Percentiles rank a stretch among this genome's conserved stretches.
Evolutionary conservation across 352 stramenopile species (phyloP).

Genomic region (Globisporangium middletonii): DNA sequence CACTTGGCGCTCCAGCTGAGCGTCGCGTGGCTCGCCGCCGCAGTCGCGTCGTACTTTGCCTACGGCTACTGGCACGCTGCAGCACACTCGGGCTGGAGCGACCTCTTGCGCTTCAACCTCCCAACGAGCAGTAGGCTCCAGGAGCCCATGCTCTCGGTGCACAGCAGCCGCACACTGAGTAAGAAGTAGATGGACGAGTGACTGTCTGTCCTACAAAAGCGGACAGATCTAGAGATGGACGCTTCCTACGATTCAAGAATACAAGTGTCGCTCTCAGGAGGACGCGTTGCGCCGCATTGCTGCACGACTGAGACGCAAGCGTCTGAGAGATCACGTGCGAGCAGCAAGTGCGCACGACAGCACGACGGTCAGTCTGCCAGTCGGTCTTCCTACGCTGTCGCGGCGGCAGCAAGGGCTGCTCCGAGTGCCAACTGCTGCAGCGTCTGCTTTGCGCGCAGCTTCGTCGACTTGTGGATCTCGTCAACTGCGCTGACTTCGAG

Average conservation of each 20-base stretch:
- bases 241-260: too few species aligned
- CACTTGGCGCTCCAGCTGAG: constrained; percentile 29
- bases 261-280: too few species aligned
- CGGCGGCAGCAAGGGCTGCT: not conserved
- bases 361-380: too few species aligned
- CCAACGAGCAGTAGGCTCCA: constrained; percentile 22
- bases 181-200: constrained; percentile 5
- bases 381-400: not conserved
- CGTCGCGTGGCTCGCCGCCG: constrained; percentile 37
- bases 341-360: too few species aligned
- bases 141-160: constrained; percentile 26
- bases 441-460: constrained; percentile 28
- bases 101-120: constrained; percentile 27
- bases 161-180: not conserved
- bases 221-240: too few species aligned
- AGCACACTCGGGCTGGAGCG: constrained; percentile 33
- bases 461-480: constrained; percentile 49
- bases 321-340: too few species aligned
- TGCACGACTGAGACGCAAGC: too few species aligned
- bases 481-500: constrained; percentile 24
- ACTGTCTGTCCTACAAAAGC: too few species aligned
- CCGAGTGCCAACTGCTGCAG: constrained; percentile 13
- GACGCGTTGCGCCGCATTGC: too few species aligned
- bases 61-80: constrained; percentile 47
- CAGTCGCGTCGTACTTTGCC: constrained; percentile 50